Percentiles rank a stretch among this genome's conserved stretches.
Evolutionary conservation across 345 rosid species (phyloP).

Genomic region (Kandelia obovata): DNA sequence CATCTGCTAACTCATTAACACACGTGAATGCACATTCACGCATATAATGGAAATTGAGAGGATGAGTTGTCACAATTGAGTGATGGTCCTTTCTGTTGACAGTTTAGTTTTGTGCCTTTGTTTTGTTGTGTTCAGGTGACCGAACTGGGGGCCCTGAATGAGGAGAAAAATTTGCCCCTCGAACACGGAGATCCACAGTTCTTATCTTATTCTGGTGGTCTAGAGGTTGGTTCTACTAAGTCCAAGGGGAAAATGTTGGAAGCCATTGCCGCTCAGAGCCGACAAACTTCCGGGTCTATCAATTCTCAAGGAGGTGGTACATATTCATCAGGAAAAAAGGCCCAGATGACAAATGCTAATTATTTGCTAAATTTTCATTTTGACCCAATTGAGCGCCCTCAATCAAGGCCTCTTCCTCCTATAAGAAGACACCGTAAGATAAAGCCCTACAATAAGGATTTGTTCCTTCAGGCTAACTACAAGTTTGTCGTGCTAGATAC

Average conservation of each 20-base stretch:
- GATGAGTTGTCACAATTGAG: background rate
- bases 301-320: constrained; percentile 41
- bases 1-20: background rate
- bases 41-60: background rate
- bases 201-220: constrained; percentile 25
- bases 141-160: constrained; percentile 36
- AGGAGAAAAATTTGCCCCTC: constrained; percentile 31
- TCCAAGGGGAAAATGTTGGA: constrained; percentile 48
- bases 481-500: constrained; percentile 86
- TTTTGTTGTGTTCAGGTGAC: constrained; percentile 49
- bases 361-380: constrained; percentile 93
- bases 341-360: constrained; percentile 65
- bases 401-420: constrained; percentile 54
- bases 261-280: constrained; percentile 34
- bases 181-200: constrained; percentile 21
- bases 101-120: background rate
- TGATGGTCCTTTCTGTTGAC: background rate
- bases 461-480: constrained; percentile 95
- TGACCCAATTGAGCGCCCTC: constrained; percentile 70
- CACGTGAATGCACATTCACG: background rate
- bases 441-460: constrained; percentile 82
- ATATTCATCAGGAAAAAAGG: constrained; percentile 60
- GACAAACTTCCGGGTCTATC: constrained; percentile 31
- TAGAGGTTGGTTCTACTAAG: constrained; percentile 36
- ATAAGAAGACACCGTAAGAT: constrained; percentile 56